Percentiles rank a stretch among this genome's conserved stretches.
Conservation (phyloP, 805 yeast genomes). For the Torulaspora franciscae region DNA sequence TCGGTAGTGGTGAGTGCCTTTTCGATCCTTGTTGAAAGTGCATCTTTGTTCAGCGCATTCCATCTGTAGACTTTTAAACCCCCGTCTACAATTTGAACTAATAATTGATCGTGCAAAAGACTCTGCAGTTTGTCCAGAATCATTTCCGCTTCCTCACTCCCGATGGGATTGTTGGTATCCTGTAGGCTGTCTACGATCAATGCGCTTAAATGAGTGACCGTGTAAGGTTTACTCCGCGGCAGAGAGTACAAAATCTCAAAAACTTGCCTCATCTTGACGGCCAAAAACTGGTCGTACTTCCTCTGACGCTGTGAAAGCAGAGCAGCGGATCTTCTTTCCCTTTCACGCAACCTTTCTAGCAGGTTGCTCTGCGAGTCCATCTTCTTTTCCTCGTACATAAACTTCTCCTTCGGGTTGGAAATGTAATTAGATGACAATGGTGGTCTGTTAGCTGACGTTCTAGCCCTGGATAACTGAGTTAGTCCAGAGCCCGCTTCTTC, state of each 20-base stretch:
- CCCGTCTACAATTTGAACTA: conserved; percentile 24
- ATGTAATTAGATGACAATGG: conserved; percentile 12
- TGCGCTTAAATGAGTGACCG: conserved; percentile 25
- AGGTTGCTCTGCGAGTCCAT: conserved; percentile 25
- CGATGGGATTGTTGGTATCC: conserved; percentile 35
- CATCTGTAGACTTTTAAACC: conserved; percentile 32
- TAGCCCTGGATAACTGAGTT: neutral
- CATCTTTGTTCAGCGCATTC: conserved; percentile 20
- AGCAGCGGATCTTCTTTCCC: conserved; percentile 27
- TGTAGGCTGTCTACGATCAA: conserved; percentile 32
- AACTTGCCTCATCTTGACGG: conserved; percentile 30
- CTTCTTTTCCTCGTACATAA: conserved; percentile 15
- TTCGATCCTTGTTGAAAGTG: conserved; percentile 9
- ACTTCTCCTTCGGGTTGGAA: conserved; percentile 22
- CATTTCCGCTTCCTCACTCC: conserved; percentile 26
- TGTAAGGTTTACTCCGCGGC: conserved; percentile 27
- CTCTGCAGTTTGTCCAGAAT: conserved; percentile 23
- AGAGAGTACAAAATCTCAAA: conserved; percentile 27
- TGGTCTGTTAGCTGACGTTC: neutral
- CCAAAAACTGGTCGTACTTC: conserved; percentile 27
- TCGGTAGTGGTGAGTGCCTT: neutral
- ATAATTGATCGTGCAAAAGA: conserved; percentile 16
- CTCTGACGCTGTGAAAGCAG: conserved; percentile 27
- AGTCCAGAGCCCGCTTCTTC: conserved; percentile 6
- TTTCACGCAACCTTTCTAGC: conserved; percentile 27